Evolutionary conservation across 2,329 filamentous ascomycete genomes (phyloP), one percentile per base, ranked within the genome.

Genomic region (Periconia sp.): DNA sequence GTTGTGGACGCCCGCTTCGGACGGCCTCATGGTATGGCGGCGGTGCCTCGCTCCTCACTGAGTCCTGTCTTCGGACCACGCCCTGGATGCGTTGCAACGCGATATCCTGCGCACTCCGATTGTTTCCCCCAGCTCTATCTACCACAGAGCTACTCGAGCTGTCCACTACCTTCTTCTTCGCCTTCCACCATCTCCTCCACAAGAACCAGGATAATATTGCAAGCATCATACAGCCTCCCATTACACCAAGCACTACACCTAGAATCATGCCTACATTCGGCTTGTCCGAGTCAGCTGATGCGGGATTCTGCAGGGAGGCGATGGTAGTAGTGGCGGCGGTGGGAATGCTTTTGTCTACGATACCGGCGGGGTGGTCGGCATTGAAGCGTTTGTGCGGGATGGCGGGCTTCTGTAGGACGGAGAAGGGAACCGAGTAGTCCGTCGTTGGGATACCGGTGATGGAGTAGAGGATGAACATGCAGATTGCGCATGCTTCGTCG

Each of bases 11-110:
- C n/a, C 5, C 25, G 25, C 5, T 12, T 28, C 28, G 33, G n/a
- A 43, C 26, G n/a, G 29, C 40, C 19, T 43, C 40, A 10, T 43
- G 40, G 17, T 43, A 43, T 24, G 40, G 28, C n/a, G 40, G 40
- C 28, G 40, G 40, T 8, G 34, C 40, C 13, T 43, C 40, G 23
- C 34, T 36, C 18, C 25, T 35, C 12, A 21, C 29, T 17, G 34
- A 31, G 4, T 38, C 40, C 13, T 33, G 40, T 21, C 40, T 43
- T 15, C 40, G 40, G 13, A 43, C 34, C 12, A 43, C 28, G n/a
- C 33, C 17, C n/a, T 23, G 40, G 12, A 38, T 29, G 4, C 26
- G 40, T 12, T 43, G 40, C 8, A 43, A 23, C 8, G 34, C 26
- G 25, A 43, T 35, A 33, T 23, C 31, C 15, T 13, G 40, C 16